Evolutionary conservation across 2,329 filamentous ascomycete genomes (phyloP), one percentile per base, ranked within the genome.

Genomic region (Sclerotinia sclerotiorum): DNA sequence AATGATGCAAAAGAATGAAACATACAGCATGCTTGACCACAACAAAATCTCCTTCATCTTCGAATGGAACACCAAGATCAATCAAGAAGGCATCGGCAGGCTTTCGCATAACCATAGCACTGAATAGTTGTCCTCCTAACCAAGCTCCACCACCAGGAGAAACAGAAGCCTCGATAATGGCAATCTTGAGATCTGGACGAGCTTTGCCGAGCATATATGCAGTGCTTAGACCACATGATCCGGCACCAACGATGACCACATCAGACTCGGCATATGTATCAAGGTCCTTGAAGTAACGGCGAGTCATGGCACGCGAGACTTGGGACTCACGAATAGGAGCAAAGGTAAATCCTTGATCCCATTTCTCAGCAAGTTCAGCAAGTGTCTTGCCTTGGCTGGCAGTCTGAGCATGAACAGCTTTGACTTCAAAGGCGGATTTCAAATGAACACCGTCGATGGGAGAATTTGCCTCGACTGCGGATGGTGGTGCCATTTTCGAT

Each of bases 101-200:
- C 84, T 95, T 96, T 76, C 93, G 90, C 89, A 97, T 93, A 61
- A 97, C 86, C 93, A 97, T 97, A 77, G 93, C 93, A 70, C 88
- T 92, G 87, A 97, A 97, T 69, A 97, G 90, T 83, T 97, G 94
- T 24, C 93, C 93, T 69, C 94, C 94, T 57, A 97, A 88, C 93
- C 93, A 97, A 70, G 93, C 93, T 76, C 93, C 93, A 72, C 93
- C 93, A 70, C 92, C 92, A 65, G 93, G 94, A 64, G 92, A 90
- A 57, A 97, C 93, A 60, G 90, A 90, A 54, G 93, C 92, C 82
- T 97, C 93, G 74, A 97, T 86, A 77, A 97, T 91, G 78, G 93
- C 92, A 79, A 97, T 96, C 84, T 93, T 93, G 76, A 97, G 85
- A 81, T 97, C 93, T 3, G 93, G 93, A 54, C 93, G 91, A 77